phyloP scores from a whole-genome alignment of 345 rosid genomes.

The Dovyalis caffra region DNA sequence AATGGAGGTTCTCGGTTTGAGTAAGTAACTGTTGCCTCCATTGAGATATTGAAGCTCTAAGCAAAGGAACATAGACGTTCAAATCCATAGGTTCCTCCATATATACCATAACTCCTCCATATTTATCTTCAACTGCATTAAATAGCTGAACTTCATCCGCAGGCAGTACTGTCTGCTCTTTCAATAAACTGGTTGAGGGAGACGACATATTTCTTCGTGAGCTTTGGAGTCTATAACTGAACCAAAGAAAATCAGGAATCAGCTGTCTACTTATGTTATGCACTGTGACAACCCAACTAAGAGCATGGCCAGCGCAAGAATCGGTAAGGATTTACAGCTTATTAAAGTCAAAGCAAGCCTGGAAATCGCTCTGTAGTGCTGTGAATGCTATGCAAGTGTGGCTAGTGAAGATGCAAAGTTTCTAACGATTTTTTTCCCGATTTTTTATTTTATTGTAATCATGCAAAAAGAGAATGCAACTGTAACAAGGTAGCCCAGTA shows the following conservation, averaged over 20 bases:
- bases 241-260: no score
- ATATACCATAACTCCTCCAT: slow-evolving; percentile 53
- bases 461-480: not conserved
- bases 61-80: slow-evolving; percentile 36
- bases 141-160: slow-evolving; percentile 24
- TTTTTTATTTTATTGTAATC: not conserved
- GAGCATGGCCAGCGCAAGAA: no score
- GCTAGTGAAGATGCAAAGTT: not conserved
- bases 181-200: slow-evolving; percentile 16
- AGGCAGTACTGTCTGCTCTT: slow-evolving; percentile 15
- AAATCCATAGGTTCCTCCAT: slow-evolving; percentile 46
- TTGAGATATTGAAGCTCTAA: slow-evolving; percentile 45
- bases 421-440: not conserved
- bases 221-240: no score
- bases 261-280: no score
- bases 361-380: no score
- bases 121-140: slow-evolving; percentile 38
- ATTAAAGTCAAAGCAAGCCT: no score
- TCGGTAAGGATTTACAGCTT: no score
- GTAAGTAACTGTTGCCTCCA: slow-evolving; percentile 55
- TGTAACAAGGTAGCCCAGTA: not conserved
- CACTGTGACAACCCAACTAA: no score
- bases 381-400: no score
- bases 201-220: not conserved
- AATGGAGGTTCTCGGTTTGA: not conserved